Evolutionary conservation across 1,139 yeast species (phyloP), one percentile per base, ranked within the genome.

Genomic region (Diutina catenulata): DNA sequence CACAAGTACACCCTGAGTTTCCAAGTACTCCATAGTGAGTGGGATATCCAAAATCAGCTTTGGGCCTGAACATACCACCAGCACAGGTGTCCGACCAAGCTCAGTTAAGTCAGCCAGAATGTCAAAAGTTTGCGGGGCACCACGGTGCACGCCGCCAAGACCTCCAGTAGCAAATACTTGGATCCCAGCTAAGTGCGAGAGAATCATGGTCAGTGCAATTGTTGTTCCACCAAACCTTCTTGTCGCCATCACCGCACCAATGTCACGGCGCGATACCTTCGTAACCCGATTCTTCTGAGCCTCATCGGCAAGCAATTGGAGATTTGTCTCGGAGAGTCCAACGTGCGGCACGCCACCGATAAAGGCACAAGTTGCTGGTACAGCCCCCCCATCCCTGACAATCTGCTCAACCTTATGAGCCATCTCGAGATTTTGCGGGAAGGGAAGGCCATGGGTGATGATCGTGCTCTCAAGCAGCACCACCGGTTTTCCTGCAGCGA

Each of bases 111-210:
- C 96, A 4, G 95, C 94, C 45, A 91, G 79, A 20, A 86, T 65
- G 56, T 86, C 96, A 75, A 83, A 72, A 1, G 88, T 76, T 24
- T 56, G 45, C 39, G 81, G 80, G 6, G 81, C 94, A 10, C 81
- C 83, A 41, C 86, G 68, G 50, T 87, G 95, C 11, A 86, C 95
- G 13, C 96, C 96, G 7, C 96, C 95, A 21, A 86, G 65, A 1
- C 96, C 96, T 28, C 96, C 96, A 2, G 95, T 87, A 1, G 94
- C 94, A 65, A 86, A 87, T 16, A 87, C 87, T 46, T 73, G 70
- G 47, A 86, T 82, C 0, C 94, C 93, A 0, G 88, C 88, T 50
- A 60, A 51, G 40, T 77, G 67, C 0, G 95, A 79, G 13, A 87
- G 56, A 13, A 86, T 80, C 94, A 86, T 83, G 0, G 95, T 86